Conservation (phyloP, 352 stramenopile species). For the Globisporangium megalacanthum region DNA sequence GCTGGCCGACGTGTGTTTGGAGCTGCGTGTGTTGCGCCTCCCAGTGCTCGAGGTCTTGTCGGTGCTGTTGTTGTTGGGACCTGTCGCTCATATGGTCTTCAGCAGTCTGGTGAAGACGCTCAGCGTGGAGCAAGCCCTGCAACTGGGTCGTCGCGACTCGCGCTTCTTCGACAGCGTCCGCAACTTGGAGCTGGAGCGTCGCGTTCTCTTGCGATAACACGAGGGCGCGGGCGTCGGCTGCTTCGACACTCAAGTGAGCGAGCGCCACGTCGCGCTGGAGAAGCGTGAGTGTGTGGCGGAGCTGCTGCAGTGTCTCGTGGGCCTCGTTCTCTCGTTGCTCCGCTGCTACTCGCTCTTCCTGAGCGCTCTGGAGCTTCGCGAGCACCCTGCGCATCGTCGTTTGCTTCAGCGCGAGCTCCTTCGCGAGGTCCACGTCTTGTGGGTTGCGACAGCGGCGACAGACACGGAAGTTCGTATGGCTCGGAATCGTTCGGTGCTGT, state of each 20-base stretch:
- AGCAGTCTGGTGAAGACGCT: not conserved
- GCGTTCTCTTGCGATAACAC: constrained; percentile 3
- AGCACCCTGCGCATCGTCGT: constrained; percentile 17
- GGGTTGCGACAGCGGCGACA: constrained; percentile 28
- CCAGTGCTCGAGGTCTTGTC: not conserved
- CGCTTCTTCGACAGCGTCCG: constrained; percentile 4
- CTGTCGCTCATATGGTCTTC: not conserved
- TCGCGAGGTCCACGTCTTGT: constrained; percentile 23
- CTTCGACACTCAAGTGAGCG: not conserved
- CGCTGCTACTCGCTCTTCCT: constrained; percentile 11
- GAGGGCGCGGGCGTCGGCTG: not conserved
- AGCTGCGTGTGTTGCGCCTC: not conserved
- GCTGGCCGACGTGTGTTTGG: constrained; percentile 3
- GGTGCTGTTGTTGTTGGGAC: not conserved
- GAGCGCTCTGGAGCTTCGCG: constrained; percentile 19
- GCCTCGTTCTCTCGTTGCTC: not conserved
- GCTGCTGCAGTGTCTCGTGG: not conserved
- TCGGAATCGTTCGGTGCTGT: not conserved
- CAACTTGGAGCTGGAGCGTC: constrained; percentile 5
- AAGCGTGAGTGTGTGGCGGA: constrained; percentile 2
- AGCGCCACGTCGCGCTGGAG: constrained; percentile 7
- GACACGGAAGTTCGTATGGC: constrained; percentile 16
- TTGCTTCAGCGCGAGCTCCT: constrained; percentile 27
- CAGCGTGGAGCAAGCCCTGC: not conserved
- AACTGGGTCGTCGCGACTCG: not conserved